Percentiles rank a stretch among this genome's conserved stretches.
Evolutionary conservation across 1,139 yeast species (phyloP).

Genomic region (Yamadazyma epiphylla): DNA sequence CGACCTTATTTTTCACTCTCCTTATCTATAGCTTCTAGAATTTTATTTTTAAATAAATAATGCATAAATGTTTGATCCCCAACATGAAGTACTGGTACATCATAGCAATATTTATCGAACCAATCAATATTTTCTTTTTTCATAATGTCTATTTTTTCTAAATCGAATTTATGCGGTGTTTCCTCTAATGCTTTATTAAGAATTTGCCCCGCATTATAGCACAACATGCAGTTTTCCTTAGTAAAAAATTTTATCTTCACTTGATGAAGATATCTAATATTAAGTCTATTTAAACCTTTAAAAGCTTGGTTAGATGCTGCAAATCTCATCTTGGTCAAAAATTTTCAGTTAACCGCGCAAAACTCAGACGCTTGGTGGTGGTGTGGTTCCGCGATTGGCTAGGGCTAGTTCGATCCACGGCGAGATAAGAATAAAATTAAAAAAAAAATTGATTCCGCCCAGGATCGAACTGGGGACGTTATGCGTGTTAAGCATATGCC

Average conservation of each 20-base stretch:
- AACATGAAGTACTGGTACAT: constrained; percentile 78
- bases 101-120: constrained; percentile 83
- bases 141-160: constrained; percentile 62
- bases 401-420: background rate
- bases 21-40: background rate
- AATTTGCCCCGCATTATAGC: constrained; percentile 65
- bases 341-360: background rate
- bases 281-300: too few species aligned
- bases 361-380: background rate
- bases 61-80: background rate
- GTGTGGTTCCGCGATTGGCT: background rate
- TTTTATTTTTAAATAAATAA: too few species aligned
- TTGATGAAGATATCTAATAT: too few species aligned
- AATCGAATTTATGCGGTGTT: constrained; percentile 23
- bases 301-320: too few species aligned
- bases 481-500: constrained; percentile 73
- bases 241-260: constrained; percentile 61
- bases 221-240: constrained; percentile 74
- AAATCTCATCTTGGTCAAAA: too few species aligned
- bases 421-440: background rate
- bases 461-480: constrained; percentile 99
- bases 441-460: constrained; percentile 79
- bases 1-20: too few species aligned
- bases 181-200: constrained; percentile 37
- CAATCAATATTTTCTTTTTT: constrained; percentile 63